Conservation (phyloP, 2,329 filamentous ascomycete species). For the Verticillium nubilum region DNA sequence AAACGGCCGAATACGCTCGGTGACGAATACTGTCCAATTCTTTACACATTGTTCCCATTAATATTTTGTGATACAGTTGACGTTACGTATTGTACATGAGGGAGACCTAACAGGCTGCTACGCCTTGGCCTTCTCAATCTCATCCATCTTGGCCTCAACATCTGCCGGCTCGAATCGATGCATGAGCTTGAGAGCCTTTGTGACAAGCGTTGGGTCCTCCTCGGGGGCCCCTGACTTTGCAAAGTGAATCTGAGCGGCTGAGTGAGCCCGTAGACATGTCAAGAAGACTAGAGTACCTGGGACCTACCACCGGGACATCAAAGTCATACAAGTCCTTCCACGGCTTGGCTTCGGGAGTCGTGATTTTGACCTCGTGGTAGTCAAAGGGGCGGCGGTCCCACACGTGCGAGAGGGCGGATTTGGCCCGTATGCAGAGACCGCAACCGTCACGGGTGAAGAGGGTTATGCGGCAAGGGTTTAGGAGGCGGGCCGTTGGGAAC, state of each 20-base stretch:
- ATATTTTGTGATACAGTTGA: neutral
- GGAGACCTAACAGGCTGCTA: neutral
- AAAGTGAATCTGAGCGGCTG: conserved; percentile 48
- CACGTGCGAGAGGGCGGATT: conserved; percentile 61
- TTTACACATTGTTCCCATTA: neutral
- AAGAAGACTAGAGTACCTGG: conserved; percentile 19
- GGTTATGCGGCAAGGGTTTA: conserved; percentile 60
- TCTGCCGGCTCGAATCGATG: conserved; percentile 67
- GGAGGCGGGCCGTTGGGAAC: conserved; percentile 43
- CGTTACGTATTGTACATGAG: neutral
- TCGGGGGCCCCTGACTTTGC: conserved; percentile 47
- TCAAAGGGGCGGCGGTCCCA: conserved; percentile 63
- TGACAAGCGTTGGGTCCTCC: conserved; percentile 48
- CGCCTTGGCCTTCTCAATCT: conserved; percentile 31
- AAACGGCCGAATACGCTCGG: neutral
- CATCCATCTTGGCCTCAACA: conserved; percentile 64
- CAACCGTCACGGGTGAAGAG: conserved; percentile 71
- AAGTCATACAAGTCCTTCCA: conserved; percentile 77
- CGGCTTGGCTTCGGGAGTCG: conserved; percentile 52
- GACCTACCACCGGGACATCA: conserved; percentile 70
- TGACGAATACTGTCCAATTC: neutral
- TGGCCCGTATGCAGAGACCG: conserved; percentile 64
- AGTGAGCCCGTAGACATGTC: neutral
- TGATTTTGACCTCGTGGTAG: conserved; percentile 65
- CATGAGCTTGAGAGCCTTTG: conserved; percentile 67